Conservation (phyloP, 2,329 filamentous ascomycete genomes). For the Colletotrichum zoysiae region DNA sequence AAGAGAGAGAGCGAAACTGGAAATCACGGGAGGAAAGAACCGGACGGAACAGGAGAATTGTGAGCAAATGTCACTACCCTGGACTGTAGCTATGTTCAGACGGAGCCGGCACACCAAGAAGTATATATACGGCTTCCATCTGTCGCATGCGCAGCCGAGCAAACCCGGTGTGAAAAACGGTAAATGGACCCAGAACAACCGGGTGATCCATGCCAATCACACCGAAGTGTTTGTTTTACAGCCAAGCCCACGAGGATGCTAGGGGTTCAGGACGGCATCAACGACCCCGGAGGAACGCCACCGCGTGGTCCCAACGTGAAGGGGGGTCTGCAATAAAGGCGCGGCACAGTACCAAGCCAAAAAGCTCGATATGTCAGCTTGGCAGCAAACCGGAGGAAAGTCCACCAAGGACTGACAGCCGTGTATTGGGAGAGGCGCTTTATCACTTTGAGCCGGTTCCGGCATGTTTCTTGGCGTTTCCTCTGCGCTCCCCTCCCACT, state of each 20-base stretch:
- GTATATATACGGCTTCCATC: background rate
- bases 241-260: background rate
- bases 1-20: background rate
- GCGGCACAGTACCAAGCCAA: background rate
- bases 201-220: background rate
- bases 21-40: background rate
- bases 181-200: background rate
- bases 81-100: too few relatives aligned
- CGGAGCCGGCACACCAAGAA: background rate
- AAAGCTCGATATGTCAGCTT: background rate
- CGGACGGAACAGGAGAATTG: background rate
- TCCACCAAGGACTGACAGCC: background rate
- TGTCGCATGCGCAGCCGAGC: background rate
- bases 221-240: background rate
- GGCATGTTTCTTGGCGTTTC: conserved; percentile 10
- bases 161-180: background rate
- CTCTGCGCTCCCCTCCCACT: conserved; percentile 8
- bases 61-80: background rate
- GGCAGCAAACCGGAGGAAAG: background rate
- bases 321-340: conserved; percentile 25
- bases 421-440: background rate
- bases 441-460: conserved; percentile 9
- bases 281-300: conserved; percentile 9
- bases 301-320: background rate
- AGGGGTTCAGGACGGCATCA: background rate